Percentiles rank a stretch among this genome's conserved stretches.
Conservation (phyloP, 2,329 filamentous ascomycete genomes). For the Cadophora gregata region DNA sequence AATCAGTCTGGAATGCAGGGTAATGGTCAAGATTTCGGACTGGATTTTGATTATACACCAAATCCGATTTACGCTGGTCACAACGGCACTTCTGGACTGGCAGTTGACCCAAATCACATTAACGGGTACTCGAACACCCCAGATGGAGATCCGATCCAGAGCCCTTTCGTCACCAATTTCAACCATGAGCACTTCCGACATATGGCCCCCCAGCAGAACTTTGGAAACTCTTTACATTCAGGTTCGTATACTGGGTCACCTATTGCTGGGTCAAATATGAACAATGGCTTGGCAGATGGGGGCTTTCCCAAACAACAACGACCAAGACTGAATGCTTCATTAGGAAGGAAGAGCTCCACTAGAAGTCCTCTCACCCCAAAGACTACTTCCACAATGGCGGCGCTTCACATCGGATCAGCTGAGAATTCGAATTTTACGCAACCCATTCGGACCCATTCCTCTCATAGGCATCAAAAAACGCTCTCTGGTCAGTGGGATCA, state of each 20-base stretch:
- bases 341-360: slow-evolving; percentile 69
- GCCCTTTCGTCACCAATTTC: slow-evolving; percentile 82
- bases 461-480: slow-evolving; percentile 76
- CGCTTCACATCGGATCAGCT: slow-evolving; percentile 68
- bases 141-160: slow-evolving; percentile 90
- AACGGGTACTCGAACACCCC: slow-evolving; percentile 90
- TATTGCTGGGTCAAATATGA: slow-evolving; percentile 56
- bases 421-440: slow-evolving; percentile 78
- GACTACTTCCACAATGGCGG: slow-evolving; percentile 71
- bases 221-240: slow-evolving; percentile 60
- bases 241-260: slow-evolving; percentile 59
- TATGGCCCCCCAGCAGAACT: slow-evolving; percentile 63
- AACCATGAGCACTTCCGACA: slow-evolving; percentile 78
- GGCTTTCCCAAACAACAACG: slow-evolving; percentile 62
- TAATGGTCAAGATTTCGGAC: slow-evolving; percentile 62
- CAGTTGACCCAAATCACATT: slow-evolving; percentile 70
- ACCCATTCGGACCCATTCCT: slow-evolving; percentile 73
- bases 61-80: slow-evolving; percentile 56
- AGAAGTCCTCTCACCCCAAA: slow-evolving; percentile 86
- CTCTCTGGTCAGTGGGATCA: slow-evolving; percentile 90
- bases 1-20: slow-evolving; percentile 56
- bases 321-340: slow-evolving; percentile 55
- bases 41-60: slow-evolving; percentile 63
- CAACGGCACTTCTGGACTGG: slow-evolving; percentile 60
- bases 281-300: slow-evolving; percentile 47